Evolutionary conservation across 352 stramenopile species (phyloP).

Genomic region (Pythium rhizo-oryzae): DNA sequence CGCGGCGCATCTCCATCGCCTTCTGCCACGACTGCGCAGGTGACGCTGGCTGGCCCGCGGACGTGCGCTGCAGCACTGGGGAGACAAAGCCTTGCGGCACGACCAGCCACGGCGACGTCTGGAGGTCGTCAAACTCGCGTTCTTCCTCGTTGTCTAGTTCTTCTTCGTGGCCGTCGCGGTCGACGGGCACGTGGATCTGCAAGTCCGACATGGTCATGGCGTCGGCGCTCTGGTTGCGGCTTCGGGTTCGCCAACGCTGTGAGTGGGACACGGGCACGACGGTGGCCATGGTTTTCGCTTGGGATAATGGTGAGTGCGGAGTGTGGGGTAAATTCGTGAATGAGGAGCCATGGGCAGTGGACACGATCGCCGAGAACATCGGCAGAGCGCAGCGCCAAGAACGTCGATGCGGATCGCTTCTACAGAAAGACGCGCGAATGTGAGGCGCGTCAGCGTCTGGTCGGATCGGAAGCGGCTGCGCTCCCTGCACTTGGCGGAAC

Average conservation of each 20-base stretch:
- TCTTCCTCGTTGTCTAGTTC: conserved; percentile 29
- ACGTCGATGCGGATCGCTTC: background rate
- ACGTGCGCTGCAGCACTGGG: conserved; percentile 18
- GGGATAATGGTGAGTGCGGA: background rate
- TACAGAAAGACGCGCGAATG: background rate
- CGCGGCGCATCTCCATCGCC: conserved; percentile 47
- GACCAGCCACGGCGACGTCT: conserved; percentile 46
- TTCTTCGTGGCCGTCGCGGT: conserved; percentile 15
- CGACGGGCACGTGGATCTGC: conserved; percentile 9
- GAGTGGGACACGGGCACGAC: conserved; percentile 64
- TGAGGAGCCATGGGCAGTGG: background rate
- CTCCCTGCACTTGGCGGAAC: background rate
- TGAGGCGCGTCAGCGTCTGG: conserved; percentile 1
- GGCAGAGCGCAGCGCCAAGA: background rate
- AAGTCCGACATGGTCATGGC: conserved; percentile 7
- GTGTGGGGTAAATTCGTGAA: background rate
- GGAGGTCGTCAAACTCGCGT: conserved; percentile 36
- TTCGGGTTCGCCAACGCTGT: conserved; percentile 51
- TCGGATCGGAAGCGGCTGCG: background rate
- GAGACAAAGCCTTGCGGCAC: conserved; percentile 44
- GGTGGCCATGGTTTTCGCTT: conserved; percentile 57
- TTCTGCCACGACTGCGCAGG: conserved; percentile 32
- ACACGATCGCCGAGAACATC: background rate
- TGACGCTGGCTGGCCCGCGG: background rate
- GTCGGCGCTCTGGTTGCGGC: conserved; percentile 53